Percentiles rank a stretch among this genome's conserved stretches.
Evolutionary conservation across 2,329 filamentous ascomycete genomes (phyloP).

Genomic region (Apiospora malaysiana): DNA sequence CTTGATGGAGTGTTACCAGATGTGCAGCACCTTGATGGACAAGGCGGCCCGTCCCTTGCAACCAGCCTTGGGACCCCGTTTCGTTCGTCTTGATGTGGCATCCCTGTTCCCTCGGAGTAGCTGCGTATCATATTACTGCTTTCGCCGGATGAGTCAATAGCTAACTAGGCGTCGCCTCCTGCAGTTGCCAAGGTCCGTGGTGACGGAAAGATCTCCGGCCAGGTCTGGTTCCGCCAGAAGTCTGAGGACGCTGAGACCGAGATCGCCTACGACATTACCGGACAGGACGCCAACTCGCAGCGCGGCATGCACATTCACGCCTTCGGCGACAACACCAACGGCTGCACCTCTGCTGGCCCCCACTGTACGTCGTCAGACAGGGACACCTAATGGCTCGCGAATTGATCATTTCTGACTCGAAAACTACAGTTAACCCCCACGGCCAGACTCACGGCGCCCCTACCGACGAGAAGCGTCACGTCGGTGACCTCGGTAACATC

Average conservation of each 20-base stretch:
- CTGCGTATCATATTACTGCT: background rate
- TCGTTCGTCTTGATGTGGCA: conserved; percentile 27
- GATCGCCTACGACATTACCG: conserved; percentile 89
- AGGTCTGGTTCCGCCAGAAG: conserved; percentile 93
- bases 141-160: conserved; percentile 30
- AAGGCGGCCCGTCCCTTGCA: conserved; percentile 22
- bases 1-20: conserved; percentile 49
- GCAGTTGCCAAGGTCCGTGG: conserved; percentile 95
- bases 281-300: conserved; percentile 93
- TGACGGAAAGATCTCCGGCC: conserved; percentile 94
- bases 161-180: conserved; percentile 33
- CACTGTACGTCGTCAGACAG: conserved; percentile 73
- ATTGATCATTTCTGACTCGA: conserved; percentile 20
- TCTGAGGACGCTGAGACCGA: conserved; percentile 82
- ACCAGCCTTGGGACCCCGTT: conserved; percentile 5
- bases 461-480: conserved; percentile 82
- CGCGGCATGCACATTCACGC: conserved; percentile 99
- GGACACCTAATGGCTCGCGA: background rate
- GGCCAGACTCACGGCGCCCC: conserved; percentile 53
- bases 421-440: conserved; percentile 27
- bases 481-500: conserved; percentile 97
- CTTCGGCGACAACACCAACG: conserved; percentile 99
- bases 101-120: conserved; percentile 23
- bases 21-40: conserved; percentile 37
- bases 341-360: conserved; percentile 96